Percentiles rank a stretch among this genome's conserved stretches.
These are phyloP conservation scores for Oryza australiensis DNA, from an alignment of 176 grass and related monocot genomes.

Conservation along the genomic window DNA sequence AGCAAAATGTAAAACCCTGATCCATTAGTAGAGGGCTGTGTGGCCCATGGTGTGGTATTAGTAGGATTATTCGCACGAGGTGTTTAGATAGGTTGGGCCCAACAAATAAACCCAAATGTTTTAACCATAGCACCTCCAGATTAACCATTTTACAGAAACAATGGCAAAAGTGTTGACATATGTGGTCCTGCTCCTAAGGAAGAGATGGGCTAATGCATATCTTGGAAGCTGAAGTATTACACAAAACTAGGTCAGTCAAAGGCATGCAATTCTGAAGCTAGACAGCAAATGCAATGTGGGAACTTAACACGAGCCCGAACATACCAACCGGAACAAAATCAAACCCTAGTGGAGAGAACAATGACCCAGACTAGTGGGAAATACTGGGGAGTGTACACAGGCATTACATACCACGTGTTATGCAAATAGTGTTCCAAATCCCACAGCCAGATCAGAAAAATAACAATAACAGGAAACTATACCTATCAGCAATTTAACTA, in stretches of 20 bases:
- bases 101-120: not conserved
- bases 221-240: not conserved
- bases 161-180: not conserved
- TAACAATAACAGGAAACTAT: not conserved
- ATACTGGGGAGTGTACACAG: not conserved
- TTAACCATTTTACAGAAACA: not conserved
- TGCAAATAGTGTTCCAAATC: not conserved
- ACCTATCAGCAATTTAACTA: not conserved
- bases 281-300: not conserved
- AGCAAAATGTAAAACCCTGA: too few species aligned
- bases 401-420: not conserved
- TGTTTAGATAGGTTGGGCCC: not conserved
- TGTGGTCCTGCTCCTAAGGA: not conserved
- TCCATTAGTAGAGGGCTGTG: not conserved
- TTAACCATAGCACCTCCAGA: not conserved
- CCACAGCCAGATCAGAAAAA: slow-evolving; percentile 1
- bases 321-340: not conserved
- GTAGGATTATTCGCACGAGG: not conserved
- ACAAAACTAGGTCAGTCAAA: not conserved
- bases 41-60: not conserved
- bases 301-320: not conserved
- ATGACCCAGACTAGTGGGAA: not conserved
- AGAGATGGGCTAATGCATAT: not conserved
- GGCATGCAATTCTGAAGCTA: slow-evolving; percentile 15
- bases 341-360: not conserved